phyloP scores from a whole-genome alignment of 768 basidiomycete species.

The Xerocomus brunneocitrinus region DNA sequence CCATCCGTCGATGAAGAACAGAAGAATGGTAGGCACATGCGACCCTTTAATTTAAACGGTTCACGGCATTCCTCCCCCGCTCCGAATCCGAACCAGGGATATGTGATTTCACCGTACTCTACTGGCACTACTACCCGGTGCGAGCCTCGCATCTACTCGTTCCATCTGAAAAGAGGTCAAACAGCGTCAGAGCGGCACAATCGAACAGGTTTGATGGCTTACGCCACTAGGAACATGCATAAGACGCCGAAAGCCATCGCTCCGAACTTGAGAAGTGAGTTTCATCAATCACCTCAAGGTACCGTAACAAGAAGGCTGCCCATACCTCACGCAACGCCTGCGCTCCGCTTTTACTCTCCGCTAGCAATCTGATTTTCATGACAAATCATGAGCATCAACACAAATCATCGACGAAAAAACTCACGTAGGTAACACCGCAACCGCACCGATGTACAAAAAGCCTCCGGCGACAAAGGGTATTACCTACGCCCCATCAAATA shows the following conservation, averaged over 20 bases:
- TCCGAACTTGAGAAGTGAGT: conserved; percentile 56
- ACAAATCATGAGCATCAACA: conserved; percentile 9
- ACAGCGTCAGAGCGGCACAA: conserved; percentile 17
- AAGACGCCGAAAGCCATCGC: conserved; percentile 88
- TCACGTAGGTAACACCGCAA: conserved; percentile 87
- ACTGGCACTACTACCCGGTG: conserved; percentile 4
- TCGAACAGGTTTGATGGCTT: conserved; percentile 37
- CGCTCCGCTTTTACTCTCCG: conserved; percentile 81
- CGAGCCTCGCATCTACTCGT: conserved; percentile 49
- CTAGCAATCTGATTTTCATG: conserved; percentile 55
- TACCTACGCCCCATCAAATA: conserved; percentile 44
- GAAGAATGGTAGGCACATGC: conserved; percentile 9
- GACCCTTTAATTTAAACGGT: conserved; percentile 23
- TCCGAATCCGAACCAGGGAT: conserved; percentile 4
- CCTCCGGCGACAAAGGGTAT: conserved; percentile 89
- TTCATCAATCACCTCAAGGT: conserved; percentile 17
- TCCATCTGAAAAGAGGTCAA: conserved; percentile 52
- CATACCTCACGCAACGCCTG: conserved; percentile 87
- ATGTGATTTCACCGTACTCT: neutral
- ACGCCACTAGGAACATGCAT: conserved; percentile 93
- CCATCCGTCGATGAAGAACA: conserved; percentile 10
- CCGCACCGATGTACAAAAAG: conserved; percentile 91
- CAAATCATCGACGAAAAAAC: conserved; percentile 28
- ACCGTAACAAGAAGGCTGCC: conserved; percentile 5
- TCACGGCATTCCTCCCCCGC: conserved; percentile 21